Evolutionary conservation across 495 filamentous ascomycete genomes (phyloP), one percentile per base, ranked within the genome.

Genomic region (Daldinia loculata): DNA sequence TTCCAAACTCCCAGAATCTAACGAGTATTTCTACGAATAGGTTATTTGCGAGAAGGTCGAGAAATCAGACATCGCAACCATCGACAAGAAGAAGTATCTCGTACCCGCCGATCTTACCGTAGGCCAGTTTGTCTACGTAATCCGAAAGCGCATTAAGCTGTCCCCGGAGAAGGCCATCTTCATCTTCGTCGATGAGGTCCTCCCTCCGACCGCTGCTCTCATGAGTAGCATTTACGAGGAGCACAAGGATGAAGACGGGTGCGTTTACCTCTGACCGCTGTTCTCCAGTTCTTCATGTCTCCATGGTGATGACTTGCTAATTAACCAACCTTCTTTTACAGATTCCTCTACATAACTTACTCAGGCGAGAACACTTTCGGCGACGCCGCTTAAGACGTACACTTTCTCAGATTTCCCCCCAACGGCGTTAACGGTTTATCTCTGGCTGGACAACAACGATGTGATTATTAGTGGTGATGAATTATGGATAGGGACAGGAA

Each of bases 31-130:
- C 36, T 48, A 27, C 56, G 43, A 60, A 75, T 76, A 98, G 94
- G 95, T 98, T 56, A 99, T 99, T 82, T 99, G 95, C 86, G 95
- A 98, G 81, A 99, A 99, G 82, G 95, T 98, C 73, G 95, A 99
- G 84, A 98, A 98, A 83, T 94, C 90, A 50, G 95, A 99, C 79
- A 99, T 99, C 75, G 95, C 95, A 43, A 99, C 96, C 66, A 99
- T 99, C 87, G 95, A 99, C 86, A 99, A 99, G 90, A 99, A 99
- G 90, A 99, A 99, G 85, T 99, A 99, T 78, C 89, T 99, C 7
- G 95, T 99, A 17, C 95, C 95, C 1, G 93, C 95, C 66, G 95
- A 99, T 79, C 89, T 99, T 72, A 99, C 96, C 61, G 95, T 99
- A 43, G 95, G 95, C 74, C 95, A 99, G 90, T 99, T 99, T 80